Evolutionary conservation across 345 rosid genomes (phyloP), one percentile per base, ranked within the genome.

Genomic region (Odontarrhena argentea): DNA sequence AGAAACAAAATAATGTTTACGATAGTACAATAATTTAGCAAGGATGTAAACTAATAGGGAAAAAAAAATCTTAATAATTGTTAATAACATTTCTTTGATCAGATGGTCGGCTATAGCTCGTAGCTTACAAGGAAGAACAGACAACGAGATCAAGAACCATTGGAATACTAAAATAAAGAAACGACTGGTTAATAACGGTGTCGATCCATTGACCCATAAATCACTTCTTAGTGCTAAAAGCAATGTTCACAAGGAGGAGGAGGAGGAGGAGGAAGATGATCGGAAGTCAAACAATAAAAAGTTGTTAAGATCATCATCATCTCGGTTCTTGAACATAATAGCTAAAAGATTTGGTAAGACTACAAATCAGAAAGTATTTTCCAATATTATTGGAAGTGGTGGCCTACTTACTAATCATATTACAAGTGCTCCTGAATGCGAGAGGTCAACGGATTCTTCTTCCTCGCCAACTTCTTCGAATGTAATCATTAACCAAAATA

Each of bases 51-150:
- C 32, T 67, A 53, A 67, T 67, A 32, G 36, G 6, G 5, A 32
- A 32, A 32, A 32, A 6, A 32, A 32, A 3, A 32, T 32, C 36
- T 5, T 32, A 32, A 2, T 32, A 28, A 28, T 28, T 18, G 0
- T 28, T 28, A 55, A 15, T 7, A 60, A 38, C 25, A 2, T 41
- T 61, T 5, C 34, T 12, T 54, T 74, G 40, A 46, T 45, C 53
- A 84, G 89, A 78, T 84, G 89, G 89, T 80, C 89, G 2, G 80
- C 82, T 5, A 84, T 84, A 41, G 86, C 89, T 15, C 70, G 82
- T 10, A 63, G 76, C 8, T 55, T 84, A 56, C 84, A 84, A 0
- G 75, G 78, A 51, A 74, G 88, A 55, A 84, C 88, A 1, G 86
- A 84, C 50, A 84, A 84, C 8, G 84, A 84, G 70, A 80, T 84